Evolutionary conservation across 2,329 filamentous ascomycete genomes (phyloP), one percentile per base, ranked within the genome.

Genomic region (Sclerotinia sclerotiorum): DNA sequence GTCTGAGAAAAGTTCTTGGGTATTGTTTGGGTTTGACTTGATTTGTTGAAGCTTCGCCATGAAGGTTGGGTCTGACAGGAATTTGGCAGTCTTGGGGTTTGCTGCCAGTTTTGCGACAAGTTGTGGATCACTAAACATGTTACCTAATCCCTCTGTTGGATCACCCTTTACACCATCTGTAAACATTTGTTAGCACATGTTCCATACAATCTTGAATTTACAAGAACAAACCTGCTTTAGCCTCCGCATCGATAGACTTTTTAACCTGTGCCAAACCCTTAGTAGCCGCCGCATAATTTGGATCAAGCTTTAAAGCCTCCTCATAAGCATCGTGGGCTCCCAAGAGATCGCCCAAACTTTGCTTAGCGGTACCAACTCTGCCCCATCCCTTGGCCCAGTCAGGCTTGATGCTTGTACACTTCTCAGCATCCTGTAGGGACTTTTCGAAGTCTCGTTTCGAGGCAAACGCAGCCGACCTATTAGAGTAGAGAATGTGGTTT

Each of bases 351-450:
- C 94, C 92, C 70, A 89, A 83, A 57, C 95, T 95, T 79, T 97
- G 95, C 46, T 94, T 85, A 68, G 95, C 95, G 72, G 93, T 90
- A 73, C 94, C 95, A 80, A 97, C 97, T 70, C 95, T 89, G 69
- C 91, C 90, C 90, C 93, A 97, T 73, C 95, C 95, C 82, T 98
- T 98, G 70, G 93, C 89, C 95, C 95, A 99, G 84, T 98, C 95
- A 17, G 94, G 91, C 85, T 99, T 98, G 79, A 99, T 84, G 81
- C 97, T 88, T 67, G 91, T 96, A 3, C 93, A 95, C 85, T 97
- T 97, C 78, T 90, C 90, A 69, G 95, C 95, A 84, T 99, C 95
- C 72, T 90, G 85, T 35, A 98, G 83, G 27, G 95, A 95, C 74
- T 90, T 86, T 72, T 91, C 84, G 84, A 91, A 99, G 69, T 98